Base-by-base conservation (phyloP, 352 stramenopile genomes). In the Globisporangium alternatum region DNA sequence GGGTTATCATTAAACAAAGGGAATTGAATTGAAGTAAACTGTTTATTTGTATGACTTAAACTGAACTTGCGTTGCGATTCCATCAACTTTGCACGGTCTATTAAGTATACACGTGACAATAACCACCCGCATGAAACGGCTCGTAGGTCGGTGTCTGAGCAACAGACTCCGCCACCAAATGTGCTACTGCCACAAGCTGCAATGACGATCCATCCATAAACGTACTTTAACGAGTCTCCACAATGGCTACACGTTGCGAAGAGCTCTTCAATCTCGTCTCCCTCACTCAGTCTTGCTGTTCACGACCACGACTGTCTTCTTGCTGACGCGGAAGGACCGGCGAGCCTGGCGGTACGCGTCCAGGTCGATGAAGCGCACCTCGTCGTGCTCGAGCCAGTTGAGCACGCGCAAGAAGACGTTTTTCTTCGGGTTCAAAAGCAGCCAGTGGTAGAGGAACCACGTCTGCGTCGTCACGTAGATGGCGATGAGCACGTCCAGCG, bases 391-490 rank as follows among this genome's bases (percentile, higher is more conserved):
- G 31, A 93, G 80, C 84, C 84, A 93, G 45, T 82, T 88, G 25
- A 93, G 74, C 35, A 93, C 64, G 9, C 74, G 64, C 71, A 91
- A 86, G 53, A 7, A 37, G 31, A 37, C 31, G 31, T 74, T 84
- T 30, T 71, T 71, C 35, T 76, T 68, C 9, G 83, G 80, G 68
- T 93, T 69, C 15, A 74, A 71, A 30, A 73, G 78, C 28, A 93
- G 71, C 84, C 84, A 93, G 69, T 94, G 85, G 63, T 94, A 94
- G 12, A 81, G 91, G 65, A 84, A 81, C 85, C 85, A 94, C 13
- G 88, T 80, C 71, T 91, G 83, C 13, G 74, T 76, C 43, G 85
- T 89, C 58, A 94, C 86, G 76, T 94, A 94, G 49, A 91, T 78
- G 21, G 85, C 85, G 62, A 94, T 91, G 30, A 94, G 79, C 37